Percentiles rank a stretch among this genome's conserved stretches.
These are phyloP conservation scores for Phytophthora sojae DNA, from an alignment of 352 stramenopile species.

Conservation along the genomic window DNA sequence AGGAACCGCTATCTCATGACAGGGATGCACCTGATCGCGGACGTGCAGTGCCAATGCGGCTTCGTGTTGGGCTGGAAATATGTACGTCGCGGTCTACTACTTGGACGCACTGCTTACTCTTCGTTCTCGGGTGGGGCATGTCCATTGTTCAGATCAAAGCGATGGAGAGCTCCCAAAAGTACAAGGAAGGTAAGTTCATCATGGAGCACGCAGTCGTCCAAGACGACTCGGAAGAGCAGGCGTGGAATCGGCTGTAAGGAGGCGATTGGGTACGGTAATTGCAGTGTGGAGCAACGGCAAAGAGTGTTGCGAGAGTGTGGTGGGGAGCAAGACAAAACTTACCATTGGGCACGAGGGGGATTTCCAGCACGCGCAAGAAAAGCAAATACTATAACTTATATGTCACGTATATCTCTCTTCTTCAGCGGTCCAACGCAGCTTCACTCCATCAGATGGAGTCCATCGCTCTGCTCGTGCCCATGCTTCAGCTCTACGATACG, in stretches of 20 bases:
- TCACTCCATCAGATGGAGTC: neutral
- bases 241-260: conserved; percentile 47
- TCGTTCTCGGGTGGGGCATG: neutral
- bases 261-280: conserved; percentile 10
- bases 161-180: conserved; percentile 84
- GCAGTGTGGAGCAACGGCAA: conserved; percentile 20
- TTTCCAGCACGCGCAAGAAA: conserved; percentile 27
- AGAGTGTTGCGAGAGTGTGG: conserved; percentile 1
- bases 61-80: conserved; percentile 87
- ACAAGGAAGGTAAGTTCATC: conserved; percentile 90
- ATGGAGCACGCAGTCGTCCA: conserved; percentile 81
- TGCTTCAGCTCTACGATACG: conserved; percentile 19
- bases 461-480: conserved; percentile 15
- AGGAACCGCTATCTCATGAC: conserved; percentile 84
- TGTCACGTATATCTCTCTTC: conserved; percentile 46
- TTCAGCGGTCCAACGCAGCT: conserved; percentile 15
- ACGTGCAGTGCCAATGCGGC: conserved; percentile 70
- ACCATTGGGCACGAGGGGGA: conserved; percentile 31
- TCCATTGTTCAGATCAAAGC: conserved; percentile 66
- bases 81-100: conserved; percentile 35
- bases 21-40: conserved; percentile 80
- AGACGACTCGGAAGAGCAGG: conserved; percentile 64
- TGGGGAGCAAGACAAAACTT: conserved; percentile 31
- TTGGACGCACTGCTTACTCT: neutral
- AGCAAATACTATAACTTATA: conserved; percentile 55